Evolutionary conservation across 2,329 filamentous ascomycete species (phyloP), one percentile per base, ranked within the genome.

Genomic region (Nothophoma quercina): DNA sequence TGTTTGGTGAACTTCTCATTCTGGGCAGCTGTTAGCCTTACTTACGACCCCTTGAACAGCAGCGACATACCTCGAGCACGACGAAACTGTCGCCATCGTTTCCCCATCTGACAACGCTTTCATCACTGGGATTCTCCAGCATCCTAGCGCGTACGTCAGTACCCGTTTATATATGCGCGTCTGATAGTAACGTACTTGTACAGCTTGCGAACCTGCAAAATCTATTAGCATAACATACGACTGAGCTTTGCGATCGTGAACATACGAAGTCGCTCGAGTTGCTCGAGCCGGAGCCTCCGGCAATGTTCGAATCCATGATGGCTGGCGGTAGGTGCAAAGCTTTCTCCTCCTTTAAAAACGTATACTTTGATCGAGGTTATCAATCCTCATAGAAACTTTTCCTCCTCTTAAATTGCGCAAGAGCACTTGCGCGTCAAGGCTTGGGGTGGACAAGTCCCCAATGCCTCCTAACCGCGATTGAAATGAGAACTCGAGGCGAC

Each of bases 1-100:
- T 90, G 89, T 74, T 97, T 96, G 18, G 95, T 98, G 71, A 99
- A 99, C 75, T 96, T 96, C 75, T 98, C 93, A 75, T 96, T 96
- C 93, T 97, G 73, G 40, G 34, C 29, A 12, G 13, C 29, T 13
- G 55, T 72, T 49, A 71, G 60, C 43, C 41, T 35, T 22, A 16
- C 15, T 33, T 16, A 18, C 30, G 16, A 25, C 39, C 23, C 45
- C 22, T 32, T 26, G 10, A 26, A 22, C 38, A 39, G 39, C 21
- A 43, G 54, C 41, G 49, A 61, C 72, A 56, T 82, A 97, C 95
- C 85, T 99, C 95, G 46, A 98, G 81, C 42, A 99, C 96, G 52
- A 99, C 93, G 71, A 99, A 99, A 64, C 92, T 96, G 71, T 97
- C 91, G 46, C 92, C 93, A 60, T 93, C 88, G 63, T 96, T 91